Base-by-base conservation (phyloP, 805 yeast genomes). In the Barnettozyma sp. region DNA sequence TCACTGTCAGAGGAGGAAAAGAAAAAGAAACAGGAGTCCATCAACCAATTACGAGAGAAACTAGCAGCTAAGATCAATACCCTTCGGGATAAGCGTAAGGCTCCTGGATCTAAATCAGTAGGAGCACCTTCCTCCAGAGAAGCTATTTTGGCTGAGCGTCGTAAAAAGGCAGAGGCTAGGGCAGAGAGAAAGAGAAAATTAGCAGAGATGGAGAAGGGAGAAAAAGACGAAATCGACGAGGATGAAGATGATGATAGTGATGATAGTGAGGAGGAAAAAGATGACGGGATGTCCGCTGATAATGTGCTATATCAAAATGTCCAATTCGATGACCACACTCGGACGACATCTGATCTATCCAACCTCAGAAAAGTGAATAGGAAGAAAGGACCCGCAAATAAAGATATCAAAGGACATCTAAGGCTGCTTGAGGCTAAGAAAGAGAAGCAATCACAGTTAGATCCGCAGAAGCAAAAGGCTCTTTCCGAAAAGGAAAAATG, bases 81-180 rank as follows among this genome's bases (percentile, higher is more conserved):
- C 7, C 52, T 92, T 62, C 76, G 78, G 46, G 87, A 79, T 37
- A 82, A 75, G 59, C 77, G 99, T 56, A 88, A 82, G 51, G 98
- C 97, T 2, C 92, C 94, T 1, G 97, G 97, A 2, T 65, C 88
- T 1, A 79, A 76, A 30, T 76, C 69, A 5, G 66, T 70, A 5
- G 95, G 96, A 17, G 92, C 95, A 0, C 87, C 88, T 12, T 71
- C 78, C 40, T 83, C 90, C 9, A 70, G 97, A 59, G 94, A 86
- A 46, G 88, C 81, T 27, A 77, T 83, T 34, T 61, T 84, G 36
- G 77, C 71, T 24, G 82, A 77, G 46, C 73, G 94, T 42, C 72
- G 66, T 55, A 71, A 60, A 34, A 63, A 57, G 44, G 47, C 50
- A 26, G 58, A 55, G 36, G 42, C 34, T 43, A 62, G 64, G 49